Evolutionary conservation across 345 rosid genomes (phyloP), one percentile per base, ranked within the genome.

Genomic region (Populus alba): DNA sequence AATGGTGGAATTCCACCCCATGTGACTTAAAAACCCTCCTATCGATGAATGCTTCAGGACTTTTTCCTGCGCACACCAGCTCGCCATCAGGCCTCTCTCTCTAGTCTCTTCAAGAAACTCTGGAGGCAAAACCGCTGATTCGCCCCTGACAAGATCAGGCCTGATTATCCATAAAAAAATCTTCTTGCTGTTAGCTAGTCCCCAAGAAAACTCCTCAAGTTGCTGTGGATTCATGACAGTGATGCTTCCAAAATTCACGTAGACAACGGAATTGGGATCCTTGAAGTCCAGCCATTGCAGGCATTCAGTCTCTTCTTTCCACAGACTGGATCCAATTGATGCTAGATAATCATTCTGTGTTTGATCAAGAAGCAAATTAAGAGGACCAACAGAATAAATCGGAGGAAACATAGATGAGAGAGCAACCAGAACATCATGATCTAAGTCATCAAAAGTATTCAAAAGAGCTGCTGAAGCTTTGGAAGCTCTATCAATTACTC

Each of bases 1-100:
- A 10, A 74, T 39, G 6, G 68, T 74, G 0, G 76, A 74, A 38
- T 62, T 62, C 77, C 77, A 74, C 5, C 77, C 77, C 68, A 25
- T 61, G 31, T 74, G 76, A 22, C 68, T 41, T 41, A 74, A 41
- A 18, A 74, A 74, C 2, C 68, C 69, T 25, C 77, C 77, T 2
- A 61, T 13, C 4, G 77, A 62, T 15, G 68, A 53, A 27, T 74
- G 77, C 7, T 74, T 74, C 37, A 74, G 33, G 8, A 74, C 27
- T 25, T 39, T 4, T 18, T 74, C 77, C 17, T 74, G 77, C 1
- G 25, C 37, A 61, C 77, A 74, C 77, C 77, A 74, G 47, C 38
- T 25, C 41, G 68, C 51, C 6, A 59, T 5, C 17, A 74, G 13
- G 33, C 69, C 69, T 16, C 68, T 25, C 4, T 74, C 51, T 25